Evolutionary conservation across 1,284 basidiomycete species (phyloP).

Genomic region (Schizophyllum commune): DNA sequence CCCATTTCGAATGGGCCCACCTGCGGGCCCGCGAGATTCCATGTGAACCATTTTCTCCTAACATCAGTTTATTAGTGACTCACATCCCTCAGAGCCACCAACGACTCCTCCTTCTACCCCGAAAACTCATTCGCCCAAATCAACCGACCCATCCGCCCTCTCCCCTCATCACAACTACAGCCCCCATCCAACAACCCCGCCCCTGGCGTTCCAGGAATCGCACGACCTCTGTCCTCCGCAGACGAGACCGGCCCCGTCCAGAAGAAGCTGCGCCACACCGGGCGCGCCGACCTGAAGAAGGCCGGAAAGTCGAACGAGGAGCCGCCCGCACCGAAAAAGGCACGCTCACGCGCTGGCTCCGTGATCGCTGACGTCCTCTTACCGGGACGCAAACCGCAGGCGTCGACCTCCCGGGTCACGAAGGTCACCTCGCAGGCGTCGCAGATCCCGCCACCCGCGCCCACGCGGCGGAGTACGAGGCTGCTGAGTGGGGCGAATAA

Average conservation of each 20-base stretch:
- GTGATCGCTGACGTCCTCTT: constrained; percentile 76
- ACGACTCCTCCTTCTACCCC: constrained; percentile 52
- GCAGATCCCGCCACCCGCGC: constrained; percentile 25
- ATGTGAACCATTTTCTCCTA: constrained; percentile 31
- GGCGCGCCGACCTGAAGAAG: constrained; percentile 47
- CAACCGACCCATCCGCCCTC: constrained; percentile 33
- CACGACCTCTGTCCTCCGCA: constrained; percentile 68
- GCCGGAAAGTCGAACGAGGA: constrained; percentile 50
- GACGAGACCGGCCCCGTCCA: constrained; percentile 71
- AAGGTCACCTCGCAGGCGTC: constrained; percentile 42
- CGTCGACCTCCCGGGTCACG: constrained; percentile 44
- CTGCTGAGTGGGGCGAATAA: constrained; percentile 47
- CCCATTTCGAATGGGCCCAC: constrained; percentile 50
- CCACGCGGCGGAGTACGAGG: constrained; percentile 61
- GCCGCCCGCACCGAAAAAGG: constrained; percentile 62
- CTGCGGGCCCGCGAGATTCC: constrained; percentile 48
- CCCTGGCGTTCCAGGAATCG: constrained; percentile 16
- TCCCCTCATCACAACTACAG: constrained; percentile 26
- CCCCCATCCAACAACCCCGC: not conserved
- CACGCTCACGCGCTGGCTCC: constrained; percentile 74
- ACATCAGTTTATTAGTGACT: constrained; percentile 8
- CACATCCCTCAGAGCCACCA: constrained; percentile 35
- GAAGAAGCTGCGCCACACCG: constrained; percentile 63
- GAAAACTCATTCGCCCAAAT: constrained; percentile 55
- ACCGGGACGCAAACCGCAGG: constrained; percentile 69